These are phyloP conservation scores for Penicillium polonicum DNA, from an alignment of 2,329 filamentous ascomycete genomes.

Conservation along the genomic window DNA sequence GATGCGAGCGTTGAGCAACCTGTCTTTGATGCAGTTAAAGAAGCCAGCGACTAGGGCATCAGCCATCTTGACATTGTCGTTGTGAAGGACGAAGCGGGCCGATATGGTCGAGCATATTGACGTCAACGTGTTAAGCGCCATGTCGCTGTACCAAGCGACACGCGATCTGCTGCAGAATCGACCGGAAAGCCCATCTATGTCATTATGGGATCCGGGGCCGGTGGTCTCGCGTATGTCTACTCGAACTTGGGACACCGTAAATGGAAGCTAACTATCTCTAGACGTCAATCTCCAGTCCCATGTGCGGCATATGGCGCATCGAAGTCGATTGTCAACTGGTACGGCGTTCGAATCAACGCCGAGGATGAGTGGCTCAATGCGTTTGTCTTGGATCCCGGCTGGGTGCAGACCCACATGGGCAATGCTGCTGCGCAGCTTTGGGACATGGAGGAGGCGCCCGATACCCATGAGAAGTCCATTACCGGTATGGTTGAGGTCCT, in stretches of 20 bases:
- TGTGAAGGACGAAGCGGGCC: constrained; percentile 31
- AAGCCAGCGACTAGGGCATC: constrained; percentile 28
- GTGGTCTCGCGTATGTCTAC: not conserved
- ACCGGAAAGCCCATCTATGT: not conserved
- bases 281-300: not conserved
- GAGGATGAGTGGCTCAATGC: not conserved
- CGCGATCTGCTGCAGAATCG: constrained; percentile 32
- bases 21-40: constrained; percentile 27
- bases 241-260: not conserved
- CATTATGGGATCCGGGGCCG: not conserved
- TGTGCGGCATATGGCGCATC: not conserved
- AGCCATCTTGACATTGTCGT: constrained; percentile 38
- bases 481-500: not conserved
- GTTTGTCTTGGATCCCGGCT: not conserved
- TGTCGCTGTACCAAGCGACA: constrained; percentile 36
- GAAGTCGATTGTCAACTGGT: not conserved
- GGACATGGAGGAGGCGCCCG: not conserved
- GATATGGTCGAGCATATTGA: constrained; percentile 27
- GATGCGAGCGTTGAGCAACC: constrained; percentile 31
- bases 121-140: constrained; percentile 32
- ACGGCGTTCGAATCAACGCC: not conserved
- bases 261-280: not conserved
- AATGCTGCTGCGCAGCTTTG: not conserved
- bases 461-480: not conserved
- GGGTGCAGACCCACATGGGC: not conserved